phyloP scores from a whole-genome alignment of 768 basidiomycete genomes.

The Boletales sp. region DNA sequence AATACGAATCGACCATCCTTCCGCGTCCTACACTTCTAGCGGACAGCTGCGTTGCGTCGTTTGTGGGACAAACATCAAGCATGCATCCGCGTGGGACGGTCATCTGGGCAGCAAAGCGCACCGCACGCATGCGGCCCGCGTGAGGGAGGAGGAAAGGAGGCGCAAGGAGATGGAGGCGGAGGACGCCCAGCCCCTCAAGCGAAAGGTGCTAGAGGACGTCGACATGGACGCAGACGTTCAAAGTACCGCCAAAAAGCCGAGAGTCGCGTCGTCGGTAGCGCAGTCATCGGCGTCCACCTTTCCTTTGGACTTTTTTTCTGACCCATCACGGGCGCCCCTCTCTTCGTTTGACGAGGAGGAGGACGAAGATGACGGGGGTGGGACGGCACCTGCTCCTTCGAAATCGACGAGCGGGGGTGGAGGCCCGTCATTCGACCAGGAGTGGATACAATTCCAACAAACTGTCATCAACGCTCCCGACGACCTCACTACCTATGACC shows the following conservation, averaged over 20 bases:
- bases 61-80: slow-evolving; percentile 63
- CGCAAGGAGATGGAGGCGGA: slow-evolving; percentile 37
- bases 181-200: slow-evolving; percentile 37
- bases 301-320: slow-evolving; percentile 80
- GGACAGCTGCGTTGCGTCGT: slow-evolving; percentile 70
- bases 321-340: slow-evolving; percentile 52
- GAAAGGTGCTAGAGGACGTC: slow-evolving; percentile 23
- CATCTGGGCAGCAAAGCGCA: slow-evolving; percentile 81
- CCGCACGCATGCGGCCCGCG: slow-evolving; percentile 58
- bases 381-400: neutral
- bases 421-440: slow-evolving; percentile 51
- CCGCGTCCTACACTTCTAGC: slow-evolving; percentile 60
- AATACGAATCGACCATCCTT: slow-evolving; percentile 65
- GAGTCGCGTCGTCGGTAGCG: slow-evolving; percentile 9
- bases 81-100: slow-evolving; percentile 83
- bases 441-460: slow-evolving; percentile 72
- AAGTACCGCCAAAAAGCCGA: slow-evolving; percentile 31
- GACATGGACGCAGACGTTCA: slow-evolving; percentile 20
- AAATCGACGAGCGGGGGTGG: neutral
- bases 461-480: slow-evolving; percentile 49
- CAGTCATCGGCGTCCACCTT: slow-evolving; percentile 32
- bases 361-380: slow-evolving; percentile 36
- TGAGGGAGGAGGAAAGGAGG: slow-evolving; percentile 52
- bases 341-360: slow-evolving; percentile 37
- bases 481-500: slow-evolving; percentile 52